Evolutionary conservation across 2,329 filamentous ascomycete genomes (phyloP).

Genomic region (Stemphylium lycopersici): DNA sequence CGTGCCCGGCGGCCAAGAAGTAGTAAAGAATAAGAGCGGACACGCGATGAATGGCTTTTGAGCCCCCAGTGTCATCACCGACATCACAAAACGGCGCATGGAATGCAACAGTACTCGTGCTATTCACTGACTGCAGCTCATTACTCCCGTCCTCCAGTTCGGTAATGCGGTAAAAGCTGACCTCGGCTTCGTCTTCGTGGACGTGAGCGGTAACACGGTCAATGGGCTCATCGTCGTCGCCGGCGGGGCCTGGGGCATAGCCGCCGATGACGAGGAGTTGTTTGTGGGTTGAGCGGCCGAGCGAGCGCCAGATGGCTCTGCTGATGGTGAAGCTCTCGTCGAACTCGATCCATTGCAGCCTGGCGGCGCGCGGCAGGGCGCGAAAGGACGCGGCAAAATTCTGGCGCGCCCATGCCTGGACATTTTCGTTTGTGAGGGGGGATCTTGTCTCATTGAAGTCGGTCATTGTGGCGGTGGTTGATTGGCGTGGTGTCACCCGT

Average conservation of each 20-base stretch:
- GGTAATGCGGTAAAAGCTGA: slow-evolving; percentile 35
- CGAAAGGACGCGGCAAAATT: slow-evolving; percentile 29
- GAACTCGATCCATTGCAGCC: slow-evolving; percentile 31
- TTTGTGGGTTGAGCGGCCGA: slow-evolving; percentile 36
- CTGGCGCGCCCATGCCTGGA: slow-evolving; percentile 30
- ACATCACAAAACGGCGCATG: slow-evolving; percentile 37
- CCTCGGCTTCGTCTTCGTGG: slow-evolving; percentile 35
- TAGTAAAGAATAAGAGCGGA: slow-evolving; percentile 36
- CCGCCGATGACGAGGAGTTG: slow-evolving; percentile 37
- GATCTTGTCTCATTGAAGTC: slow-evolving; percentile 36
- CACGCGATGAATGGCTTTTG: slow-evolving; percentile 36
- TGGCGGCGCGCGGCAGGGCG: slow-evolving; percentile 25
- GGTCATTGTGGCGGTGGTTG: slow-evolving; percentile 26
- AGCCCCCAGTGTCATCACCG: slow-evolving; percentile 33
- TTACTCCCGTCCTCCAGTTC: slow-evolving; percentile 22
- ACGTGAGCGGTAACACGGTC: slow-evolving; percentile 36
- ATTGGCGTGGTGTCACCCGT: slow-evolving; percentile 12
- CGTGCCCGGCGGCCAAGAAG: slow-evolving; percentile 33
- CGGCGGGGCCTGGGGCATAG: slow-evolving; percentile 34
- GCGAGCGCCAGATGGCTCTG: slow-evolving; percentile 31
- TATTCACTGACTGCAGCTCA: slow-evolving; percentile 32
- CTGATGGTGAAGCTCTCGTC: slow-evolving; percentile 34
- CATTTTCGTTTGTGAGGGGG: slow-evolving; percentile 31
- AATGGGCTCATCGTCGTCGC: slow-evolving; percentile 27
- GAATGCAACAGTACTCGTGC: slow-evolving; percentile 36